A percentile compares a stretch with the other conserved stretches of the same genome.
Conservation (phyloP, 2,329 filamentous ascomycete species). For the Lojkania enalia region DNA sequence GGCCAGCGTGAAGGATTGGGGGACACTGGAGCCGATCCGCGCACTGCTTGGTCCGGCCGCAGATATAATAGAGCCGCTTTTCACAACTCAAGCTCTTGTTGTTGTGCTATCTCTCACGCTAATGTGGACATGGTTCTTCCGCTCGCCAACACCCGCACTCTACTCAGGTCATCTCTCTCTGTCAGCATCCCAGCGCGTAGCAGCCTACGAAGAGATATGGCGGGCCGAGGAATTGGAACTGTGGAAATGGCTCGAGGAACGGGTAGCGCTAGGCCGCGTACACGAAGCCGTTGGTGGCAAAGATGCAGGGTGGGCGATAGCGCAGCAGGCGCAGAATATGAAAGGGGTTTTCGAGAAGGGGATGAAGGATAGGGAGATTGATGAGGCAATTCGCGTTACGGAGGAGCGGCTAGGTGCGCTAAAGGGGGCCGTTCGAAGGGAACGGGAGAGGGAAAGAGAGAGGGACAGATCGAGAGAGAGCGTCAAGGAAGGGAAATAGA, state of each 20-base stretch:
- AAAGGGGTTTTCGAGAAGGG: constrained; percentile 57
- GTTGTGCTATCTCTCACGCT: constrained; percentile 48
- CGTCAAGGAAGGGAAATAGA: neutral
- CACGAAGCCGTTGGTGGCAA: constrained; percentile 26
- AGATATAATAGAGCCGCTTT: constrained; percentile 69
- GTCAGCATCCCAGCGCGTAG: constrained; percentile 65
- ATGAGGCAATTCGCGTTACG: constrained; percentile 80
- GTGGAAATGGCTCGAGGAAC: constrained; percentile 92
- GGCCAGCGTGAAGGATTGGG: constrained; percentile 61
- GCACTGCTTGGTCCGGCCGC: constrained; percentile 69
- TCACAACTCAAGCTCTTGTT: constrained; percentile 69
- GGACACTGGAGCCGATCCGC: constrained; percentile 77
- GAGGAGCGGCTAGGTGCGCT: constrained; percentile 80
- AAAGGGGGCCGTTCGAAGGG: constrained; percentile 65
- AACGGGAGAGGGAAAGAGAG: constrained; percentile 23
- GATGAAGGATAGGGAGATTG: constrained; percentile 74
- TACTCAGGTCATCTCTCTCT: constrained; percentile 38
- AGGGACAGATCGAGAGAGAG: neutral
- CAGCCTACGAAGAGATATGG: constrained; percentile 94
- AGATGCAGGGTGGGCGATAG: constrained; percentile 20
- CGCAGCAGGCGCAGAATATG: constrained; percentile 42
- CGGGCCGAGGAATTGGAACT: constrained; percentile 81
- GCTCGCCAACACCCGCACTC: constrained; percentile 30
- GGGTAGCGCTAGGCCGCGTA: constrained; percentile 70
- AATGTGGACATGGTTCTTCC: constrained; percentile 36